These are phyloP conservation scores for Xylaria multiplex DNA, from an alignment of 2,329 filamentous ascomycete species.

Conservation along the genomic window DNA sequence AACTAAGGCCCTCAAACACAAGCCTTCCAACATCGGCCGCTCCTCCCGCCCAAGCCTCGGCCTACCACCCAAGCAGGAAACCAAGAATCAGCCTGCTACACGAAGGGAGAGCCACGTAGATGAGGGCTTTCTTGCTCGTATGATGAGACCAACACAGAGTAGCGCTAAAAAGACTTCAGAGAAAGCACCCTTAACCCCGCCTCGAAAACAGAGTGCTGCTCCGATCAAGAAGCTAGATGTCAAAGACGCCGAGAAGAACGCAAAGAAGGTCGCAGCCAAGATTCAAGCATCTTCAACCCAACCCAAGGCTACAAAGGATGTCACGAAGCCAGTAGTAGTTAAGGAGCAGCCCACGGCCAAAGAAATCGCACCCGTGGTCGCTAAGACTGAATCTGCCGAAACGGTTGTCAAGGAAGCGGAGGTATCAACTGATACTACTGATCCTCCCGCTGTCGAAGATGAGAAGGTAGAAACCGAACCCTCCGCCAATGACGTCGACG, in stretches of 20 bases:
- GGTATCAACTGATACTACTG: slow-evolving; percentile 36
- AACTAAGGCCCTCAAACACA: slow-evolving; percentile 51
- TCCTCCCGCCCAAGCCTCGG: slow-evolving; percentile 64
- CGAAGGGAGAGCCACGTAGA: slow-evolving; percentile 68
- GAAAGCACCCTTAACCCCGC: slow-evolving; percentile 64
- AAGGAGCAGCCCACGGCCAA: slow-evolving; percentile 42
- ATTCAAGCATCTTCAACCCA: slow-evolving; percentile 42
- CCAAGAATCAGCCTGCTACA: slow-evolving; percentile 58
- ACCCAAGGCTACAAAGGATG: slow-evolving; percentile 38
- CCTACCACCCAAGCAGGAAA: slow-evolving; percentile 66
- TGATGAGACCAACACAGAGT: slow-evolving; percentile 80
- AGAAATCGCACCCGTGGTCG: slow-evolving; percentile 41
- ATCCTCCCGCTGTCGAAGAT: slow-evolving; percentile 36
- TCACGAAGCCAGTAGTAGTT: slow-evolving; percentile 36
- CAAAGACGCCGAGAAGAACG: slow-evolving; percentile 41
- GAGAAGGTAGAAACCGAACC: slow-evolving; percentile 26
- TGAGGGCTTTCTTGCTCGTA: slow-evolving; percentile 79
- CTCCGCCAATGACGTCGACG: slow-evolving; percentile 21
- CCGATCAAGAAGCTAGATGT: slow-evolving; percentile 35
- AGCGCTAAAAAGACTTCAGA: slow-evolving; percentile 75
- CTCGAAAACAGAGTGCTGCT: slow-evolving; percentile 51
- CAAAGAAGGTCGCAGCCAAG: slow-evolving; percentile 45
- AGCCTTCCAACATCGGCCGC: slow-evolving; percentile 49
- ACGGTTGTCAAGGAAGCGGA: slow-evolving; percentile 38
- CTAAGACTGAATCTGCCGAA: slow-evolving; percentile 40